Evolutionary conservation across 2,329 filamentous ascomycete genomes (phyloP).

Genomic region (Scytalidium sp.): DNA sequence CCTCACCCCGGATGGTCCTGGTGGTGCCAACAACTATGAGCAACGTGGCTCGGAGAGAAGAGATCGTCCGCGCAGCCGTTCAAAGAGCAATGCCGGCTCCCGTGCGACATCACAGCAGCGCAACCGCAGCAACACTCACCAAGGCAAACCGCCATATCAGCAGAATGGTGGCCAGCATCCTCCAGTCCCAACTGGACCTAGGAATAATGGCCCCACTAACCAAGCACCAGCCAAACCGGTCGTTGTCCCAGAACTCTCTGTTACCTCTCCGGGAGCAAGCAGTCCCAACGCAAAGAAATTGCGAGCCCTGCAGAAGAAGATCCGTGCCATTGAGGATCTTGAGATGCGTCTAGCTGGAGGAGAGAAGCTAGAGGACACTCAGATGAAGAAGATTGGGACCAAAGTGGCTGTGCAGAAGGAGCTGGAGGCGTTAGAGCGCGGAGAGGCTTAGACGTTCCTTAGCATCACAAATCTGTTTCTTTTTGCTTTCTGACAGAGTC

Average conservation of each 20-base stretch:
- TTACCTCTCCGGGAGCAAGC: constrained; percentile 54
- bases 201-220: constrained; percentile 19
- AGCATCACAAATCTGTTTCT: background rate
- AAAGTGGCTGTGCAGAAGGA: constrained; percentile 84
- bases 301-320: constrained; percentile 90
- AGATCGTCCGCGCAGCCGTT: constrained; percentile 52
- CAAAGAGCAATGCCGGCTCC: constrained; percentile 40
- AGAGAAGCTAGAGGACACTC: constrained; percentile 96
- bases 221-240: constrained; percentile 13
- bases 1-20: constrained; percentile 15
- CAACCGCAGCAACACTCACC: constrained; percentile 49
- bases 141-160: background rate
- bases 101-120: constrained; percentile 44
- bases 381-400: constrained; percentile 96
- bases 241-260: constrained; percentile 44
- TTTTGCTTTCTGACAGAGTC: background rate
- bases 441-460: background rate
- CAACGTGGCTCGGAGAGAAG: constrained; percentile 62
- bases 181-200: constrained; percentile 24
- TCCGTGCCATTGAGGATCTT: constrained; percentile 93
- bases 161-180: constrained; percentile 18
- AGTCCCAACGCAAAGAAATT: constrained; percentile 90
- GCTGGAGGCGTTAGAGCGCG: constrained; percentile 48
- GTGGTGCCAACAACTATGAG: constrained; percentile 43
- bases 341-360: constrained; percentile 94